phyloP scores from a whole-genome alignment of 2,329 filamentous ascomycete genomes.

The Trichoderma pleuroti region DNA sequence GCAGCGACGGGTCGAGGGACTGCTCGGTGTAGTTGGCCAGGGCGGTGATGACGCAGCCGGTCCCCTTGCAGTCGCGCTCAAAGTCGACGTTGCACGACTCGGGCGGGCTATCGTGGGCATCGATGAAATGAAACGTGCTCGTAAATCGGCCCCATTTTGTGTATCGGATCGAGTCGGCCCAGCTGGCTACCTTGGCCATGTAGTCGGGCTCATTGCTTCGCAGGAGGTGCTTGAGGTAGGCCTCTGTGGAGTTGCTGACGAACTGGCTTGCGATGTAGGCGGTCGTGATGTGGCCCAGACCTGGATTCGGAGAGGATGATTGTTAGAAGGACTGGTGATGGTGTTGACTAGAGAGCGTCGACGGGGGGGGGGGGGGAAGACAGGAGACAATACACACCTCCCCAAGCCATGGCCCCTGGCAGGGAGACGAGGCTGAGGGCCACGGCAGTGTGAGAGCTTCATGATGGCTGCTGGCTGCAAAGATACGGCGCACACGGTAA shows the following conservation, averaged over 20 bases:
- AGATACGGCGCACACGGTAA: not conserved
- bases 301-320: conserved; percentile 31
- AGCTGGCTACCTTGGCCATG: conserved; percentile 60
- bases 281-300: conserved; percentile 63
- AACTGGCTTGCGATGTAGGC: conserved; percentile 61
- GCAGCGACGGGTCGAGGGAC: conserved; percentile 45
- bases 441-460: conserved; percentile 33
- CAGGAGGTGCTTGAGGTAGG: conserved; percentile 56
- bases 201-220: conserved; percentile 53
- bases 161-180: conserved; percentile 65
- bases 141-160: conserved; percentile 60
- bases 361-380: not conserved
- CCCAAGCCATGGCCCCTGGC: conserved; percentile 40
- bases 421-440: conserved; percentile 33
- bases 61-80: conserved; percentile 58
- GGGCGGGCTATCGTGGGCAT: conserved; percentile 62
- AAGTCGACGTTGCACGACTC: conserved; percentile 54
- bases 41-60: conserved; percentile 60
- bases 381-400: conserved; percentile 34
- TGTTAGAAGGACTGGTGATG: conserved; percentile 4
- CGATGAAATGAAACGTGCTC: conserved; percentile 65
- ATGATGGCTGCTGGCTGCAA: conserved; percentile 23
- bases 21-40: conserved; percentile 59
- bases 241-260: conserved; percentile 52
- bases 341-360: not conserved